Conservation (phyloP, 805 yeast genomes). For the Starmerella sirachaensis region DNA sequence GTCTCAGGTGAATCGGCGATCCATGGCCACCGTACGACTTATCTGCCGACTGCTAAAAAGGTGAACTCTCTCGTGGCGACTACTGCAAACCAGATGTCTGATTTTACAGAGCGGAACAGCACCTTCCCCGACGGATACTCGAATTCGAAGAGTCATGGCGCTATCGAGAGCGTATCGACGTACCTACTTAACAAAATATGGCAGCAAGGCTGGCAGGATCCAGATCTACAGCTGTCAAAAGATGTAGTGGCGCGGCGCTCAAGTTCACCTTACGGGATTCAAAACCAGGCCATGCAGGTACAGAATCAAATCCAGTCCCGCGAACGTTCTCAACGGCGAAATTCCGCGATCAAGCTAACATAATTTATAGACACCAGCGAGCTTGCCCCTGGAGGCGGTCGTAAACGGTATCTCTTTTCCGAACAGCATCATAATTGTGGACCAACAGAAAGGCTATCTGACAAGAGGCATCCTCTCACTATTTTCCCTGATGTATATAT, state of each 20-base stretch:
- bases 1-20: background rate
- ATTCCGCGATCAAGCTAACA: conserved; percentile 2
- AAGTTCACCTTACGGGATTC: background rate
- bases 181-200: conserved; percentile 20
- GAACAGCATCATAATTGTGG: too few species aligned
- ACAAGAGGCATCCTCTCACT: too few species aligned
- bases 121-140: conserved; percentile 4
- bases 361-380: too few species aligned
- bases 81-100: conserved; percentile 21
- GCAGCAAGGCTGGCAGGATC: conserved; percentile 22
- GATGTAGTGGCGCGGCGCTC: background rate
- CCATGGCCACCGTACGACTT: background rate
- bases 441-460: too few species aligned
- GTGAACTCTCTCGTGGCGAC: conserved; percentile 22
- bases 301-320: conserved; percentile 10
- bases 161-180: conserved; percentile 13
- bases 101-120: conserved; percentile 12
- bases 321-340: too few species aligned
- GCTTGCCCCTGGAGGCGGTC: too few species aligned
- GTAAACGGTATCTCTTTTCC: too few species aligned
- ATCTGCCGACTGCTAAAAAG: conserved; percentile 11
- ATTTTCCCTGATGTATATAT: too few species aligned
- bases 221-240: conserved; percentile 5
- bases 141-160: conserved; percentile 10
- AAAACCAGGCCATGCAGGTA: conserved; percentile 10